A percentile compares a stretch with the other conserved stretches of the same genome.
Evolutionary conservation across 805 yeast genomes (phyloP).

Genomic region (Debaryomyces tyrocola): DNA sequence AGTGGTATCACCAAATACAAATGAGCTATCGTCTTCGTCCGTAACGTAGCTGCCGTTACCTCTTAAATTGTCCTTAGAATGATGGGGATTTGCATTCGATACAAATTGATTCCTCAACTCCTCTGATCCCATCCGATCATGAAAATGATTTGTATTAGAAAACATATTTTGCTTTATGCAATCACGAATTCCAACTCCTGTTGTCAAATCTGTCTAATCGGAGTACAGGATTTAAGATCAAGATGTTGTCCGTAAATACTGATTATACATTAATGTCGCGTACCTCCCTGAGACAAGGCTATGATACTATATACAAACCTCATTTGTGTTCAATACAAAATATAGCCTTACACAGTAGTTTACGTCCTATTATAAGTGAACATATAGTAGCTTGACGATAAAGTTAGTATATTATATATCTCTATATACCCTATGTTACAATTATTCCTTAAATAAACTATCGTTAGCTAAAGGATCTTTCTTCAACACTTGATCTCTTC

Average conservation of each 20-base stretch:
- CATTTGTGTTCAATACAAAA: not conserved
- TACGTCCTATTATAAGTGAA: too few relatives aligned
- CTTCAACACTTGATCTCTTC: slow-evolving; percentile 70
- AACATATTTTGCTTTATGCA: not conserved
- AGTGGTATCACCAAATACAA: not conserved
- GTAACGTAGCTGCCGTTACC: not conserved
- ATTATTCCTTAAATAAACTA: slow-evolving; percentile 57
- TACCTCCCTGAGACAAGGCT: not conserved
- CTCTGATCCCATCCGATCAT: not conserved
- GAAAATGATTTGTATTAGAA: not conserved
- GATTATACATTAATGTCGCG: too few relatives aligned
- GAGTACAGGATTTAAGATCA: not conserved
- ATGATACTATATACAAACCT: not conserved
- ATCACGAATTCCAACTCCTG: not conserved
- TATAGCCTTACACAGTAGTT: too few relatives aligned
- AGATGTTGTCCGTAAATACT: not conserved
- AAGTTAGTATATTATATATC: not conserved
- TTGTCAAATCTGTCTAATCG: too few relatives aligned
- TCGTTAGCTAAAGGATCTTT: slow-evolving; percentile 84
- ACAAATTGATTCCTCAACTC: slow-evolving; percentile 18
- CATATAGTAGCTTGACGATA: not conserved
- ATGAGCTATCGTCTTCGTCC: slow-evolving; percentile 6
- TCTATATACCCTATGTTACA: not conserved
- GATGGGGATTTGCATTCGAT: slow-evolving; percentile 12
- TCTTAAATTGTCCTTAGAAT: slow-evolving; percentile 7